These are phyloP conservation scores for Boechera stricta DNA, from an alignment of 345 rosid species.

Conservation along the genomic window DNA sequence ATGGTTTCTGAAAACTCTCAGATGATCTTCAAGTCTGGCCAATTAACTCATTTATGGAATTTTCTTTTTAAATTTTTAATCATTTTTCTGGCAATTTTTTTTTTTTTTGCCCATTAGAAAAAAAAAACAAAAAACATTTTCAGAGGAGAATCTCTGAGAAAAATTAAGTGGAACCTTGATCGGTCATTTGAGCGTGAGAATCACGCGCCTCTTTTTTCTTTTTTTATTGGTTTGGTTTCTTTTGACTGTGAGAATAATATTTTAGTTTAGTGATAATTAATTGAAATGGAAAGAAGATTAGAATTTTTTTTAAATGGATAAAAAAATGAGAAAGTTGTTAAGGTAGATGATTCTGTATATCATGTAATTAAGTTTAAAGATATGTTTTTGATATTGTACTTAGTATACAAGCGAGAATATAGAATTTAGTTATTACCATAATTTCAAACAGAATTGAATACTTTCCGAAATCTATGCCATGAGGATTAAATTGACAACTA, in stretches of 20 bases:
- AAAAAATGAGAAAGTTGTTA: background rate
- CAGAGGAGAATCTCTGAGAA: constrained; percentile 25
- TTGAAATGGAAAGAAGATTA: background rate
- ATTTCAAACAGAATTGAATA: background rate
- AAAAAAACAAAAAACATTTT: constrained; percentile 23
- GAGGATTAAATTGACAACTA: background rate
- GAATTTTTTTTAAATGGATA: background rate
- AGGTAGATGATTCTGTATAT: constrained; percentile 31
- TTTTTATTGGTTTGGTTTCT: constrained; percentile 1
- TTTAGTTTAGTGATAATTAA: background rate
- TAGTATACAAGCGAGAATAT: background rate
- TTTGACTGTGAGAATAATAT: constrained; percentile 15
- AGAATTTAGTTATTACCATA: constrained; percentile 14
- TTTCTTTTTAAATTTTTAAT: background rate
- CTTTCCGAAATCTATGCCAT: constrained; percentile 14
- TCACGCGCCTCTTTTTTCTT: constrained; percentile 24
- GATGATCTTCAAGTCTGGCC: constrained; percentile 20
- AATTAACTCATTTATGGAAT: constrained; percentile 36
- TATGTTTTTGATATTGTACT: constrained; percentile 23
- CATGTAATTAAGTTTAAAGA: constrained; percentile 25
- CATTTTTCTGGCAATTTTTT: background rate
- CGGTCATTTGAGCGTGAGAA: constrained; percentile 10
- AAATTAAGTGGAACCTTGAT: constrained; percentile 9
- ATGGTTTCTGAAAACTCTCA: constrained; percentile 32
- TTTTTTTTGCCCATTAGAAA: background rate